phyloP scores from a whole-genome alignment of 768 basidiomycete genomes.

The Tylopilus balloui region DNA sequence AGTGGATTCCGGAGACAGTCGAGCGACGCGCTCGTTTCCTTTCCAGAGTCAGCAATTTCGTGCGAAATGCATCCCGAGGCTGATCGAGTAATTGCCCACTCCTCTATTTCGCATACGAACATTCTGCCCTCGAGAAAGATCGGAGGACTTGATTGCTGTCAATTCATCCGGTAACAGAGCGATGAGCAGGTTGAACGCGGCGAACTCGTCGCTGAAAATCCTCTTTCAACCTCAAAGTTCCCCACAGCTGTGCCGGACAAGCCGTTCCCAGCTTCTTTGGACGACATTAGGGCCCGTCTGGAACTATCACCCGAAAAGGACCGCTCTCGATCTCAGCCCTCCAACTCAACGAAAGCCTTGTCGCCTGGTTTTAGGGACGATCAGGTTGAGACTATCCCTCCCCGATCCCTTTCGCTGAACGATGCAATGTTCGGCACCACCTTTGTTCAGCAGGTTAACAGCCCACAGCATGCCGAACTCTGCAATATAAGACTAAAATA shows the following conservation, averaged over 20 bases:
- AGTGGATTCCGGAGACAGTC: constrained; percentile 35
- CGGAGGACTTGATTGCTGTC: background rate
- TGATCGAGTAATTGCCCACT: constrained; percentile 58
- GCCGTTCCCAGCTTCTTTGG: constrained; percentile 58
- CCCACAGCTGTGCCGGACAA: constrained; percentile 3
- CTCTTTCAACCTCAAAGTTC: constrained; percentile 11
- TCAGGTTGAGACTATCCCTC: constrained; percentile 34
- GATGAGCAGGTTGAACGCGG: constrained; percentile 67
- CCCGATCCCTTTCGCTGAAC: constrained; percentile 27
- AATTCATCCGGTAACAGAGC: constrained; percentile 13
- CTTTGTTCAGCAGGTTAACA: constrained; percentile 18
- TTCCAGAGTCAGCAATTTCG: constrained; percentile 64
- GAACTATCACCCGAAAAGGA: constrained; percentile 25
- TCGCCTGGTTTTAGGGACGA: constrained; percentile 16
- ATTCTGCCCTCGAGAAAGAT: constrained; percentile 46
- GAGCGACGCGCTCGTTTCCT: constrained; percentile 74
- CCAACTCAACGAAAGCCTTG: constrained; percentile 28
- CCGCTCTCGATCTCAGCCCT: constrained; percentile 27
- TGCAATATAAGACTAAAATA: constrained; percentile 42
- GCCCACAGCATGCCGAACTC: constrained; percentile 32
- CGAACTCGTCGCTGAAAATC: constrained; percentile 29
- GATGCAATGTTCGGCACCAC: constrained; percentile 5
- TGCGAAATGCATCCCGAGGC: constrained; percentile 58
- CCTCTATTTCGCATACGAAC: constrained; percentile 64
- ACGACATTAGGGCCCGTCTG: constrained; percentile 68